A percentile compares a stretch with the other conserved stretches of the same genome.
These are phyloP conservation scores for Ganoderma resinaceum DNA, from an alignment of 1,284 basidiomycete genomes.

Conservation along the genomic window DNA sequence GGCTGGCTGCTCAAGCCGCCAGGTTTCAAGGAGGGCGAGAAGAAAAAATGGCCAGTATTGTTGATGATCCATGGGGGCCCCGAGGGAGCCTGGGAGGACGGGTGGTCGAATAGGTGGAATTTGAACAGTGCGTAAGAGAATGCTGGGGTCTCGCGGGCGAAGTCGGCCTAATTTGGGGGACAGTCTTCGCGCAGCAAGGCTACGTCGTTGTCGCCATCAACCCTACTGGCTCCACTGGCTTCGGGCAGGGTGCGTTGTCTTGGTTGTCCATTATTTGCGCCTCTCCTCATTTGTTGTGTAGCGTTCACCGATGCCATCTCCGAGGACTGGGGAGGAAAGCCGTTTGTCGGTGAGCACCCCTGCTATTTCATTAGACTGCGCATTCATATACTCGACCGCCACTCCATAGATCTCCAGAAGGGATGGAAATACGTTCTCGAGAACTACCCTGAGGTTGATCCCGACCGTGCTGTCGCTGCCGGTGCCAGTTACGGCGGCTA, in stretches of 20 bases:
- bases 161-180: background rate
- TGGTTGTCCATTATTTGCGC: background rate
- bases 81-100: slow-evolving; percentile 83
- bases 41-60: slow-evolving; percentile 79
- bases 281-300: slow-evolving; percentile 34
- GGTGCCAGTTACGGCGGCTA: slow-evolving; percentile 87
- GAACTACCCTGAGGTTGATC: slow-evolving; percentile 82
- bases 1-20: slow-evolving; percentile 85
- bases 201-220: slow-evolving; percentile 89
- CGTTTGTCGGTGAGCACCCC: slow-evolving; percentile 55
- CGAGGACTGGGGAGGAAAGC: slow-evolving; percentile 87
- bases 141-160: too few species aligned
- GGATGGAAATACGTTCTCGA: slow-evolving; percentile 80
- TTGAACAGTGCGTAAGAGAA: slow-evolving; percentile 62
- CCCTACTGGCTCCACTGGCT: slow-evolving; percentile 88
- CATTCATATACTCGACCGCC: background rate
- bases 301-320: slow-evolving; percentile 84
- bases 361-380: background rate
- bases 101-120: slow-evolving; percentile 91
- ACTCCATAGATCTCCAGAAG: slow-evolving; percentile 65
- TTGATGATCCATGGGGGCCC: slow-evolving; percentile 85
- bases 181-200: slow-evolving; percentile 83
- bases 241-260: slow-evolving; percentile 72
- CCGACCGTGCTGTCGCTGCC: slow-evolving; percentile 80
- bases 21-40: slow-evolving; percentile 69